Base-by-base conservation (phyloP, 805 yeast genomes). In the Isabelozyma heimii region DNA sequence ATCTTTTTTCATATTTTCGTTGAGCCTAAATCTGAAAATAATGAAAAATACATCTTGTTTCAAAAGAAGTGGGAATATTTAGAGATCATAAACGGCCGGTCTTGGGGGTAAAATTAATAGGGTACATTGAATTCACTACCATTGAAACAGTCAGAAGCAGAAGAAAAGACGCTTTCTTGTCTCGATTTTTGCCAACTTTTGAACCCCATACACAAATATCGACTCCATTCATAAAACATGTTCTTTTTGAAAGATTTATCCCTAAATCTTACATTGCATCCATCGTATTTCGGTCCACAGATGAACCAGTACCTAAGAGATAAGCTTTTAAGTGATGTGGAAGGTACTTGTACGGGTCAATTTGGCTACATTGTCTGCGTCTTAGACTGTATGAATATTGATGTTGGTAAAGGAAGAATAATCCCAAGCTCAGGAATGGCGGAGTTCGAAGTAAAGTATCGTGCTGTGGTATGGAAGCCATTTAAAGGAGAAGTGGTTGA, bases 401-500 rank as follows among this genome's bases (percentile, higher is more conserved):
- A 94, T 63, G 95, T 94, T 35, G 99, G 97, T 43, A 86, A 90
- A 58, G 99, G 99, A 15, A 77, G 88, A 58, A 89, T 94, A 54
- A 80, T 94, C 41, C 96, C 98, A 2, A 85, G 91, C 20, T 84
- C 85, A 49, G 99, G 99, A 2, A 85, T 91, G 60, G 98, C 99
- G 0, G 97, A 91, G 69, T 94, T 94, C 61, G 96, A 90, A 59
- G 98, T 94, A 47, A 89, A 90, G 68, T 94, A 94, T 67, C 77
- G 96, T 58, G 99, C 99, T 0, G 91, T 94, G 46, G 97, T 94
- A 33, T 94, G 97, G 95, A 88, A 92, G 62, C 99, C 99, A 4
- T 94, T 94, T 73, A 94, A 94, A 71, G 99, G 98, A 35, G 99
- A 94, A 70, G 99, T 94, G 7, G 98, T 94, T 24, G 99, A 94